Evolutionary conservation across 305 asterid genomes (phyloP), one percentile per base, ranked within the genome.

Genomic region (Stenogyne calaminthoides): DNA sequence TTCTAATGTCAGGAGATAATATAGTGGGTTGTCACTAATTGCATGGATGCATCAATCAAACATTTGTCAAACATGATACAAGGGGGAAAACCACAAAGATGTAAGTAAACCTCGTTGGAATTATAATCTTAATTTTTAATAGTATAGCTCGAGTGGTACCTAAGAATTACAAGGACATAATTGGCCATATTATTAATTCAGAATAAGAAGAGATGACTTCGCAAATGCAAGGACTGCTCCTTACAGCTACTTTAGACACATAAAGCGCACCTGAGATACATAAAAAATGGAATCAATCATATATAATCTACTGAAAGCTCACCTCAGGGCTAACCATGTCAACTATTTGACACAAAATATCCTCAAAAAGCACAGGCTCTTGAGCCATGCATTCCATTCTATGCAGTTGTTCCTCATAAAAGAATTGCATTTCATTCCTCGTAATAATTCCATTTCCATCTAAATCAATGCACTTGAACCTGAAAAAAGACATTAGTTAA

Each of bases 341-440:
- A 78, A 95, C 95, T 66, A 95, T 88, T 84, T 95, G 98, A 82
- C 99, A 95, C 77, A 95, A 86, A 72, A 93, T 92, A 86, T 93
- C 98, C 86, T 95, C 99, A 84, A 93, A 95, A 83, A 95, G 98
- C 54, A 95, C 97, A 81, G 98, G 99, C 84, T 95, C 99, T 78
- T 95, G 99, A 77, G 97, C 97, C 97, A 95, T 95, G 87, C 99
- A 95, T 81, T 95, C 99, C 99, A 95, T 95, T 79, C 99, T 85
- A 79, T 95, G 99, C 88, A 95, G 71, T 84, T 95, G 99, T 84
- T 95, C 99, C 88, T 95, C 99, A 51, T 95, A 95, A 87, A 91
- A 95, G 81, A 95, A 95, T 81, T 95, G 99, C 88, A 95, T 87
- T 78, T 95, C 99, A 60, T 91, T 95, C 80, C 96, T 89, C 1